These are phyloP conservation scores for Cornus florida DNA, from an alignment of 148 eudicot genomes.

Conservation along the genomic window DNA sequence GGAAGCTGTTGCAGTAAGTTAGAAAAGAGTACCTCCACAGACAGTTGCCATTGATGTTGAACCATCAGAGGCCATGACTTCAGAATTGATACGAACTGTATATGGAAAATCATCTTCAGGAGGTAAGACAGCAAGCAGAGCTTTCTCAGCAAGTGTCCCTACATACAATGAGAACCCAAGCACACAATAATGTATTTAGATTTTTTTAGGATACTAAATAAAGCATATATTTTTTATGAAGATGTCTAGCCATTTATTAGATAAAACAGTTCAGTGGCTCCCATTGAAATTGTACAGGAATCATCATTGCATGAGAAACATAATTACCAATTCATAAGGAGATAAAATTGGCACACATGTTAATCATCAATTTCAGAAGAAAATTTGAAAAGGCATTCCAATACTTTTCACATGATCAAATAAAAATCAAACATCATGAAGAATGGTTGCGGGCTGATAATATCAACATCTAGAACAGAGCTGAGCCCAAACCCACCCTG, in stretches of 20 bases:
- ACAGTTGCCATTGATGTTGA: constrained; percentile 99
- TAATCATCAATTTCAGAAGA: not conserved
- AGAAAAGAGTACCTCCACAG: constrained; percentile 71
- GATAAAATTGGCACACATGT: not conserved
- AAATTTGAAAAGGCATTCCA: not conserved
- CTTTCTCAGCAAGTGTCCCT: constrained; percentile 99
- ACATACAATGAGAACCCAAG: constrained; percentile 18
- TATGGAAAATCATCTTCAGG: constrained; percentile 83
- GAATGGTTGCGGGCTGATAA: too few relatives aligned
- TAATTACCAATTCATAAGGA: too few relatives aligned
- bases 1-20: constrained; percentile 6
- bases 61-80: constrained; percentile 99
- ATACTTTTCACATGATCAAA: not conserved
- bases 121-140: constrained; percentile 92
- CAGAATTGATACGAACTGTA: constrained; percentile 87
- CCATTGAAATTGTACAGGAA: not conserved
- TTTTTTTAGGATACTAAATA: not conserved
- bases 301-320: not conserved
- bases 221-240: not conserved
- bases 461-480: too few relatives aligned
- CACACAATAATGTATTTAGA: not conserved
- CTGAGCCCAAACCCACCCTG: too few relatives aligned
- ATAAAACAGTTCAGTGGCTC: not conserved
- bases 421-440: too few relatives aligned
- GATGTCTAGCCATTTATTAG: not conserved